A percentile compares a stretch with the other conserved stretches of the same genome.
Evolutionary conservation across 306 rosid genomes (phyloP).

Genomic region (Argentina anserina): DNA sequence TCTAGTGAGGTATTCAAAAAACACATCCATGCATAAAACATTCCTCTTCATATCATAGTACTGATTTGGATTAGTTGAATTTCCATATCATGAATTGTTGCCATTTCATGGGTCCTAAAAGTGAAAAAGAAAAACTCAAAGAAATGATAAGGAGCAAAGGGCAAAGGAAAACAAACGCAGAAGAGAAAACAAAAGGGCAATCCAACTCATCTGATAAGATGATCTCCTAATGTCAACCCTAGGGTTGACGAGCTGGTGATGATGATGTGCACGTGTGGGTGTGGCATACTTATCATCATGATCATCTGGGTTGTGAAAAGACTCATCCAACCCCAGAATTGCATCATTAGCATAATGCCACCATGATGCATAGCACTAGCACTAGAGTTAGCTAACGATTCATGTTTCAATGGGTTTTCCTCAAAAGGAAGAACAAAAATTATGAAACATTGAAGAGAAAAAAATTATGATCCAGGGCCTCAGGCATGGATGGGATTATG

Average conservation of each 20-base stretch:
- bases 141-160: background rate
- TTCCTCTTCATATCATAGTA: background rate
- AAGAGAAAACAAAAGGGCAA: conserved; percentile 13
- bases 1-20: too few relatives aligned
- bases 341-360: conserved; percentile 47
- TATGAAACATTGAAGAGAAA: background rate
- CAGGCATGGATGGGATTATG: conserved; percentile 34
- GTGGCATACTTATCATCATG: conserved; percentile 57
- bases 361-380: conserved; percentile 29
- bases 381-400: background rate
- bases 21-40: too few relatives aligned
- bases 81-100: background rate
- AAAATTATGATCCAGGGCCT: conserved; percentile 14
- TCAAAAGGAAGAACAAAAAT: background rate
- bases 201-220: conserved; percentile 34
- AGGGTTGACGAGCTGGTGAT: conserved; percentile 65
- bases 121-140: background rate
- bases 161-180: background rate
- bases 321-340: background rate
- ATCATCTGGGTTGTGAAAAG: conserved; percentile 36
- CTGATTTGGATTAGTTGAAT: background rate
- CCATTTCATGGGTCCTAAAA: background rate
- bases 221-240: conserved; percentile 40
- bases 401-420: conserved; percentile 4
- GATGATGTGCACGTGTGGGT: conserved; percentile 95